Base-by-base conservation (phyloP, 2,329 filamentous ascomycete genomes). In the Podosphaera fusca region DNA sequence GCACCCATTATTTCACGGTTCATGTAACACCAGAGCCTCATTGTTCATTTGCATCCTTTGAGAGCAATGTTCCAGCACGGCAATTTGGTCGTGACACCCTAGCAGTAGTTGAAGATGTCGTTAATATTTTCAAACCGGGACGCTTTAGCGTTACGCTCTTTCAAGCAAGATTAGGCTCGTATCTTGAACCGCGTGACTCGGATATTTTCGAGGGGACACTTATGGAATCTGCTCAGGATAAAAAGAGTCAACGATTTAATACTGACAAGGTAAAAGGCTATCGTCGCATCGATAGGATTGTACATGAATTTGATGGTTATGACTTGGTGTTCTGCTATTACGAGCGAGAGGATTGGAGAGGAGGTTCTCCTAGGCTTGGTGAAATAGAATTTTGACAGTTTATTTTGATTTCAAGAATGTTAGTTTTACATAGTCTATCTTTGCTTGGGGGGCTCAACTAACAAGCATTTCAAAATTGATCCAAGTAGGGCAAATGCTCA, bases 61-160 rank as follows among this genome's bases (percentile, higher is more conserved):
- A 98, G 75, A 96, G 92, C 63, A 98, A 96, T 64, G 90, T 98
- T 3, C 92, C 92, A 1, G 85, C 87, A 33, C 82, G 81, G 4
- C 87, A 95, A 72, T 87, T 80, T 58, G 89, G 89, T 14, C 84
- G 89, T 60, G 85, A 89, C 68, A 95, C 90, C 0, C 81, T 82
- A 33, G 90, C 95, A 61, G 84, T 96, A 59, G 85, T 98, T 60
- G 82, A 95, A 69, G 87, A 95, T 62, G 92, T 96, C 0, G 88
- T 96, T 50, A 77, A 80, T 61, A 98, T 98, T 67, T 98, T 98
- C 79, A 87, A 88, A 68, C 92, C 92, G 0, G 90, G 90, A n/a
- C 85, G 90, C 56, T 98, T 98, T 76, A 95, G 85, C 65, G 87
- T 98, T 58, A 98, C 92, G 0, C 75, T 96, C 14, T 98, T 98